Evolutionary conservation across 2,329 filamentous ascomycete species (phyloP).

Genomic region (Macrophomina tecta): DNA sequence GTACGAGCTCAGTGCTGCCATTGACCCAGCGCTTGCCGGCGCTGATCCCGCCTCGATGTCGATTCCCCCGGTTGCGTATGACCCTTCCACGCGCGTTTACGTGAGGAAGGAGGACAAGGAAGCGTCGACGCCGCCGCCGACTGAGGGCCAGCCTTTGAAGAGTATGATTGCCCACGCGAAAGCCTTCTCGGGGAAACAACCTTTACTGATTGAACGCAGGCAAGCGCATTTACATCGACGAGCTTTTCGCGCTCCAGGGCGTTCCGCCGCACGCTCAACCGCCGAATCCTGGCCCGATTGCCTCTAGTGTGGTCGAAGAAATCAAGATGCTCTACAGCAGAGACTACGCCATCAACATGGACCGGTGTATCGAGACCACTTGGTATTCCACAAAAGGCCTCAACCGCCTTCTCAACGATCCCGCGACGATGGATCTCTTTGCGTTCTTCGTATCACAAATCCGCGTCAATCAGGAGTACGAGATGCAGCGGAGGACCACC

Average conservation of each 20-base stretch:
- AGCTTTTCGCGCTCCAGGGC: constrained; percentile 71
- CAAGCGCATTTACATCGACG: constrained; percentile 66
- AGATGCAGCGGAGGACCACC: constrained; percentile 34
- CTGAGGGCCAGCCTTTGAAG: constrained; percentile 38
- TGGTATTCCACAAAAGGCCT: constrained; percentile 74
- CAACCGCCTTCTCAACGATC: constrained; percentile 60
- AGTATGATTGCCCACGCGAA: constrained; percentile 32
- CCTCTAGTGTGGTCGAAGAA: constrained; percentile 63
- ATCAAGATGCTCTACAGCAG: constrained; percentile 75
- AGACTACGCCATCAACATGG: constrained; percentile 76
- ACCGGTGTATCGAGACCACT: constrained; percentile 78
- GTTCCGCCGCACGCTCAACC: constrained; percentile 58
- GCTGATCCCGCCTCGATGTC: constrained; percentile 39
- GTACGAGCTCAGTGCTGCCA: constrained; percentile 63
- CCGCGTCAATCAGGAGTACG: constrained; percentile 23
- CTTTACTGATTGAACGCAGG: constrained; percentile 6
- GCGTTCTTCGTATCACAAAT: constrained; percentile 63
- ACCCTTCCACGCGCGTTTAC: constrained; percentile 23
- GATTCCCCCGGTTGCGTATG: constrained; percentile 26
- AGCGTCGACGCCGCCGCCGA: constrained; percentile 32
- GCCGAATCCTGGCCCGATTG: constrained; percentile 39
- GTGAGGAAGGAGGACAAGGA: constrained; percentile 30
- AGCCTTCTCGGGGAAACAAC: too few species aligned
- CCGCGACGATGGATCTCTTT: constrained; percentile 69
- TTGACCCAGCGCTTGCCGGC: constrained; percentile 71